Conservation (phyloP, 371 early-diverging fungal species). For the Batkoa obscura region DNA sequence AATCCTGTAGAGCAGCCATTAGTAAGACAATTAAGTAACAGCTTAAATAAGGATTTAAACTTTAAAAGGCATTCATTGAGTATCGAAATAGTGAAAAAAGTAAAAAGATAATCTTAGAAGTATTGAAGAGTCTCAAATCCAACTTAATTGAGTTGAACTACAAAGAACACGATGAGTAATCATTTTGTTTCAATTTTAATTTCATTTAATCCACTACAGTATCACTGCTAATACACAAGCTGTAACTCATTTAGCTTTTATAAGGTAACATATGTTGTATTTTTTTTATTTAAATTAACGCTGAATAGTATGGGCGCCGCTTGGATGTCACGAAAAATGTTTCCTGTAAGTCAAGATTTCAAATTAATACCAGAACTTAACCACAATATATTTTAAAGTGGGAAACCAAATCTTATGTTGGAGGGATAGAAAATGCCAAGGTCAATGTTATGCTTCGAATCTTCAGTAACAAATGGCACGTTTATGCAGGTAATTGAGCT, state of each 20-base stretch:
- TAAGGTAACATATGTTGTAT: slow-evolving; percentile 22
- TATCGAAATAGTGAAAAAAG: slow-evolving; percentile 45
- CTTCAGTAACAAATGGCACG: slow-evolving; percentile 90
- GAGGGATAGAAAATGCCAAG: slow-evolving; percentile 92
- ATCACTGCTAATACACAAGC: slow-evolving; percentile 96
- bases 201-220: neutral
- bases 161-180: slow-evolving; percentile 61
- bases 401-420: slow-evolving; percentile 67
- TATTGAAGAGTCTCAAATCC: slow-evolving; percentile 54
- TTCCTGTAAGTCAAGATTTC: slow-evolving; percentile 36
- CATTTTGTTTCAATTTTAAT: neutral
- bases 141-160: slow-evolving; percentile 55
- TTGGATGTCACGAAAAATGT: slow-evolving; percentile 62
- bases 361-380: neutral
- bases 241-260: slow-evolving; percentile 84
- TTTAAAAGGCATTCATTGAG: slow-evolving; percentile 42
- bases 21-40: slow-evolving; percentile 13
- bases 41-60: neutral
- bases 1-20: slow-evolving; percentile 68
- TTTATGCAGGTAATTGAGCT: slow-evolving; percentile 49
- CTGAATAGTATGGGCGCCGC: slow-evolving; percentile 70
- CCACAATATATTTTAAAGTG: slow-evolving; percentile 22
- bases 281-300: neutral
- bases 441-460: slow-evolving; percentile 79
- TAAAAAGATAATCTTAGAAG: slow-evolving; percentile 31